Evolutionary conservation across 116 monocot genomes (phyloP).

Genomic region (Dioscorea cayenensis): DNA sequence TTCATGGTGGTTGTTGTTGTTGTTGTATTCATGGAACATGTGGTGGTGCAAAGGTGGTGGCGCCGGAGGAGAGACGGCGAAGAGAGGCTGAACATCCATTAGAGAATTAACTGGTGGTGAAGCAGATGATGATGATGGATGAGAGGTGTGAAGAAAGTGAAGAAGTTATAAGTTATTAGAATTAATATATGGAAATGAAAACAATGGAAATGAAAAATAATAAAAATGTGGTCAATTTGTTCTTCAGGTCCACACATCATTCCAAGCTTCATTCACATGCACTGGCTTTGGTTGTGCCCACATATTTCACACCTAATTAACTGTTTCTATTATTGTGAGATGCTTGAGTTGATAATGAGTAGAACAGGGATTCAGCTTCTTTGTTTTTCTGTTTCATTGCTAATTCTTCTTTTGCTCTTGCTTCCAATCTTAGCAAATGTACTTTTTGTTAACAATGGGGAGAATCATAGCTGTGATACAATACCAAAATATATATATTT

Average conservation of each 20-base stretch:
- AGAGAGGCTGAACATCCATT: not conserved
- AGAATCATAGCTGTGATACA: too few relatives aligned
- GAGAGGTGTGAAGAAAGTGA: not conserved
- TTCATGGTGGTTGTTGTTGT: too few relatives aligned
- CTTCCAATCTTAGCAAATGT: not conserved
- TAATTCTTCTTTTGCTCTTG: not conserved
- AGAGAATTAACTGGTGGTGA: not conserved
- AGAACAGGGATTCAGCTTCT: not conserved
- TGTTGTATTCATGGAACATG: not conserved
- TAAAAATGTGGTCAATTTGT: not conserved
- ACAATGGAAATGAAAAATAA: not conserved
- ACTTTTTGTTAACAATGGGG: too few relatives aligned
- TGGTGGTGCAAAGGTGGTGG: slow-evolving; percentile 3
- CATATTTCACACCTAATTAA: not conserved
- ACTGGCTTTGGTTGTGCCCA: slow-evolving; percentile 6
- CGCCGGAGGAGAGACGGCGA: not conserved
- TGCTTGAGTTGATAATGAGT: not conserved
- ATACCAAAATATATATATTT: too few relatives aligned
- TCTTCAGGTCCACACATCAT: slow-evolving; percentile 12
- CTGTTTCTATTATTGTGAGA: not conserved
- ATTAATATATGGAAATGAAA: too few relatives aligned
- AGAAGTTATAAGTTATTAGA: too few relatives aligned
- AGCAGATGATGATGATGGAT: not conserved
- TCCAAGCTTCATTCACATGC: slow-evolving; percentile 27
- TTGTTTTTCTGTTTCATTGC: not conserved